These are phyloP conservation scores for Phytophthora idaei DNA, from an alignment of 352 stramenopile genomes.

Conservation along the genomic window DNA sequence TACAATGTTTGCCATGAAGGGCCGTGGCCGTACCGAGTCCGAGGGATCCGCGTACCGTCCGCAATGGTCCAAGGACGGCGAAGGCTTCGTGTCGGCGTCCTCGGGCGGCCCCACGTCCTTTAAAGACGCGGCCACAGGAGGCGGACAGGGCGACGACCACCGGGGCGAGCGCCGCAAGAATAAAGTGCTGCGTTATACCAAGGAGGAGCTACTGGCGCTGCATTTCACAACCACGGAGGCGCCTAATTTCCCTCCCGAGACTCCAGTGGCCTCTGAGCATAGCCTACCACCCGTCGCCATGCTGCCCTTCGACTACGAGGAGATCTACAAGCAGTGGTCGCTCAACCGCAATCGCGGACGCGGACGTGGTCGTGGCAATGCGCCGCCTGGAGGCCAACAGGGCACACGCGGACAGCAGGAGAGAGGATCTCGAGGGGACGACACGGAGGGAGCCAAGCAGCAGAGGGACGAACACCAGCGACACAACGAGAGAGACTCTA, in stretches of 20 bases:
- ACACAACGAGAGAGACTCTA: constrained; percentile 52
- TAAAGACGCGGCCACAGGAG: constrained; percentile 46
- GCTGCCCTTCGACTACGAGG: constrained; percentile 86
- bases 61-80: constrained; percentile 87
- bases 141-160: constrained; percentile 36
- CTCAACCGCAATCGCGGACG: constrained; percentile 81
- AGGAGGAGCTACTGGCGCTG: constrained; percentile 80
- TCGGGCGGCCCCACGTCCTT: constrained; percentile 33
- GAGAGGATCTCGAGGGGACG: constrained; percentile 57
- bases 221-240: constrained; percentile 61
- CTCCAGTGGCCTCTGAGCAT: constrained; percentile 67
- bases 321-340: constrained; percentile 89
- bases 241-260: constrained; percentile 65
- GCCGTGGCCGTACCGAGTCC: constrained; percentile 71
- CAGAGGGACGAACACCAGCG: constrained; percentile 32
- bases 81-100: constrained; percentile 71
- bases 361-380: constrained; percentile 65
- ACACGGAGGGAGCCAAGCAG: constrained; percentile 49
- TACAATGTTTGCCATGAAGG: constrained; percentile 91
- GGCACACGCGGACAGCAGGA: constrained; percentile 44
- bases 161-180: constrained; percentile 58
- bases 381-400: constrained; percentile 26
- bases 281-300: constrained; percentile 71
- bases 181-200: constrained; percentile 85
- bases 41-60: constrained; percentile 75